phyloP scores from a whole-genome alignment of 352 stramenopile genomes.

The Phytopythium delawarense region DNA sequence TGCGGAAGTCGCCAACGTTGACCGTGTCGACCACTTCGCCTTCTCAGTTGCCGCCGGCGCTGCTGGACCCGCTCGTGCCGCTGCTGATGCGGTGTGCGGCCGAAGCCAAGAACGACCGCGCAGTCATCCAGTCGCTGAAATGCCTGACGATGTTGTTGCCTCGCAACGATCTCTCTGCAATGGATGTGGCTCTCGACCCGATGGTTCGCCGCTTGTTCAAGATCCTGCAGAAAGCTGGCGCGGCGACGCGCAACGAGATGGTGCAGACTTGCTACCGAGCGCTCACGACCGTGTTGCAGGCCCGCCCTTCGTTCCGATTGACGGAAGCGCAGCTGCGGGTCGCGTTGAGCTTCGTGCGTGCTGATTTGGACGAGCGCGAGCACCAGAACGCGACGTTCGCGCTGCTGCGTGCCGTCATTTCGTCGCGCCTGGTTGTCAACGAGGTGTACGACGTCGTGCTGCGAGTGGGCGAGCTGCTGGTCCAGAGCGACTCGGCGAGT shows the following conservation, averaged over 20 bases:
- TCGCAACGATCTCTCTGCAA: conserved; percentile 82
- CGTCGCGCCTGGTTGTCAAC: conserved; percentile 88
- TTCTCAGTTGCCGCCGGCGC: conserved; percentile 28
- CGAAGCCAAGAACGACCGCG: conserved; percentile 90
- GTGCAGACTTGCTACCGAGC: conserved; percentile 94
- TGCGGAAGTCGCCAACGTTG: conserved; percentile 29
- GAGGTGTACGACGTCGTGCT: conserved; percentile 97
- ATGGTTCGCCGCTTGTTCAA: conserved; percentile 92
- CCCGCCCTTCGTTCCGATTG: conserved; percentile 46
- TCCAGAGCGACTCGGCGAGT: conserved; percentile 89
- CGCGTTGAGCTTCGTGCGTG: conserved; percentile 90
- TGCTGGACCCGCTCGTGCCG: conserved; percentile 91
- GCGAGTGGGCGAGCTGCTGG: conserved; percentile 90
- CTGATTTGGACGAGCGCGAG: conserved; percentile 90
- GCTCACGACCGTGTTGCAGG: conserved; percentile 88
- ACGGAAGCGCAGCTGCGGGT: conserved; percentile 77
- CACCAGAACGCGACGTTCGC: conserved; percentile 95
- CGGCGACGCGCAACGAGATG: conserved; percentile 92
- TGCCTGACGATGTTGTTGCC: conserved; percentile 87
- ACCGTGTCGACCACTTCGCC: conserved; percentile 11
- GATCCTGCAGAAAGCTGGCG: conserved; percentile 85
- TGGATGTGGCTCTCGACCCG: conserved; percentile 71
- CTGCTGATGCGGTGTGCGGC: conserved; percentile 89
- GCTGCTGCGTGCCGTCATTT: conserved; percentile 91
- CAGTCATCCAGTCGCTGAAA: conserved; percentile 91